Evolutionary conservation across 1,139 yeast genomes (phyloP).

Genomic region (Candida sanyaensis): DNA sequence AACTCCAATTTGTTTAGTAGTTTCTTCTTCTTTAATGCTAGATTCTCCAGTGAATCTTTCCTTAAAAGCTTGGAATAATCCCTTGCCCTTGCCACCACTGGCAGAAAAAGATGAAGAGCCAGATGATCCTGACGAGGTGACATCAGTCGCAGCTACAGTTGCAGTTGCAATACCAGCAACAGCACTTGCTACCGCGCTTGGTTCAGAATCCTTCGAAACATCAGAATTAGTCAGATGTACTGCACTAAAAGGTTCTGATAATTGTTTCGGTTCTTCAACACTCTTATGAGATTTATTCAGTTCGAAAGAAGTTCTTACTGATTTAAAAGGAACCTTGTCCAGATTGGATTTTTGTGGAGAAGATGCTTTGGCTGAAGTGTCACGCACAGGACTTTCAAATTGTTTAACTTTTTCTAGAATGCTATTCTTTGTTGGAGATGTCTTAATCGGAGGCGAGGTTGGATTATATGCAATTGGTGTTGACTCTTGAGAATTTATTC

Average conservation of each 20-base stretch:
- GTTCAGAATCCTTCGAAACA: constrained; percentile 10
- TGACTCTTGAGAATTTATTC: constrained; percentile 4
- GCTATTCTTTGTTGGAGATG: constrained; percentile 8
- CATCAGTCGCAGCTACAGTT: constrained; percentile 6
- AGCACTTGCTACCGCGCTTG: constrained; percentile 6
- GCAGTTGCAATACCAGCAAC: constrained; percentile 9
- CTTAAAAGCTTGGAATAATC: constrained; percentile 37
- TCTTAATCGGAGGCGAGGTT: constrained; percentile 4
- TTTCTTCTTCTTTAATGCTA: constrained; percentile 4
- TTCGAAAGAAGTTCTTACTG: constrained; percentile 10
- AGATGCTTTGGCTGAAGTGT: constrained; percentile 3
- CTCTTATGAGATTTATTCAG: constrained; percentile 1
- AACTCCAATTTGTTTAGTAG: constrained; percentile 3
- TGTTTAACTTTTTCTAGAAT: constrained; percentile 43
- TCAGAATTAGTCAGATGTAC: constrained; percentile 4
- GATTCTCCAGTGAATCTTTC: constrained; percentile 26
- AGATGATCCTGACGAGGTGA: constrained; percentile 6
- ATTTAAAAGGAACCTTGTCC: constrained; percentile 6
- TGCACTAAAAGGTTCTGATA: constrained; percentile 20
- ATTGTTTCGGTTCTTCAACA: constrained; percentile 10
- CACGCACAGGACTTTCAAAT: constrained; percentile 31
- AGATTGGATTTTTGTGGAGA: constrained; percentile 10
- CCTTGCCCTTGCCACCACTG: constrained; percentile 22
- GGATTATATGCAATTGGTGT: constrained; percentile 2
- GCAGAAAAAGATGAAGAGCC: not conserved